Evolutionary conservation across 108 stramenopile genomes (phyloP).

Genomic region (Nannochloropsis salina): DNA sequence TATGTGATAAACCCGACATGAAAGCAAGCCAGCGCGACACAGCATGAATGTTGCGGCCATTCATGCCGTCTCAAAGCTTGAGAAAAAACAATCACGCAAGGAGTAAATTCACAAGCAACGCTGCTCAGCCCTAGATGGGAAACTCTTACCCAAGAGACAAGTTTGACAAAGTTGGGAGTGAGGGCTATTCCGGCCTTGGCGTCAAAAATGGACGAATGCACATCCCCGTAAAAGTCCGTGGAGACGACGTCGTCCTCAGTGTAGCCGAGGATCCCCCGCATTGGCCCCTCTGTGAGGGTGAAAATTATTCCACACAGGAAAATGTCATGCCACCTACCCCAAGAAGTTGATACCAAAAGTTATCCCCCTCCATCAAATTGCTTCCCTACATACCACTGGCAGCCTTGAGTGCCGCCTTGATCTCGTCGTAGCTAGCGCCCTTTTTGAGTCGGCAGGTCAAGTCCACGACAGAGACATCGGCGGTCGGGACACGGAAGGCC

Average conservation of each 20-base stretch:
- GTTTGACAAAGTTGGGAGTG: conserved; percentile 95
- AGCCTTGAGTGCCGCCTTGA: conserved; percentile 89
- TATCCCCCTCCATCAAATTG: not conserved
- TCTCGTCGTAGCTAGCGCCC: conserved; percentile 85
- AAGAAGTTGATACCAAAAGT: not conserved
- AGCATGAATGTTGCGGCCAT: too few species aligned
- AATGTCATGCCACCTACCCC: not conserved
- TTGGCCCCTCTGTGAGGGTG: conserved; percentile 66
- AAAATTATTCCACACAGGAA: not conserved
- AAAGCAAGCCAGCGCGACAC: too few species aligned
- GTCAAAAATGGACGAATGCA: conserved; percentile 90
- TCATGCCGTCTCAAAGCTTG: too few species aligned
- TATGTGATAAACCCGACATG: too few species aligned
- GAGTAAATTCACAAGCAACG: not conserved
- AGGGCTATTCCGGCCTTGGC: conserved; percentile 95
- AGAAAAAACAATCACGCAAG: not conserved
- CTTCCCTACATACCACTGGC: conserved; percentile 49
- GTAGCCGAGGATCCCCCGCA: conserved; percentile 90
- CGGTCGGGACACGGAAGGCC: conserved; percentile 98
- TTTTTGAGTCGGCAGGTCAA: conserved; percentile 85
- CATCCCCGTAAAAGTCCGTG: conserved; percentile 86
- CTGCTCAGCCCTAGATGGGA: not conserved
- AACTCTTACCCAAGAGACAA: conserved; percentile 60
- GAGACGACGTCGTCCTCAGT: conserved; percentile 89
- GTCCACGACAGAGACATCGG: conserved; percentile 96